Evolutionary conservation across 1,139 yeast genomes (phyloP), one percentile per base, ranked within the genome.

Genomic region (Geotrichum citri-aurantii): DNA sequence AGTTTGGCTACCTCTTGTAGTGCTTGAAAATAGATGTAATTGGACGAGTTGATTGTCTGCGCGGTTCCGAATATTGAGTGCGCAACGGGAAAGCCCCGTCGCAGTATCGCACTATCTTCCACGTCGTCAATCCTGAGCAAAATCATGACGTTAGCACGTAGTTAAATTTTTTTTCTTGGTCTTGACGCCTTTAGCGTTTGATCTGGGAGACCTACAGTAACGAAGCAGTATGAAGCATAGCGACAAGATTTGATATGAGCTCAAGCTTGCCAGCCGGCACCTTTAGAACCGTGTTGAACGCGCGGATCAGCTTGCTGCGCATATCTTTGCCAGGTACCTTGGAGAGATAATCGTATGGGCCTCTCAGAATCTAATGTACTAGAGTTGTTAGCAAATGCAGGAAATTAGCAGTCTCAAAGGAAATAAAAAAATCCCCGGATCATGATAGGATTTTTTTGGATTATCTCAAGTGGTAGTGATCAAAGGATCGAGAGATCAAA

Each of bases 11-110:
- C 79, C 69, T 76, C 78, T 57, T 78, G 76, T 56, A 86, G 73
- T 1, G 96, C 91, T 49, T 79, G 75, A 69, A 92, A 90, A 70
- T 90, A 88, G 82, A 88, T 86, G 69, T 86, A 82, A 70, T 88
- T 89, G 1, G 95, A 88, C 59, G 92, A 81, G 69, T 91, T 92
- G 61, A 92, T 82, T 3, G 96, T 88, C 66, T 83, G 81, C 0
- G 96, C 91, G 0, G 79, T 71, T 0, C 97, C 97, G 70, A 75
- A 91, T 51, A 85, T 78, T 52, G 81, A 73, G 71, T 91, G 97
- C 0, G 96, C 90, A 2, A 90, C 83, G 0, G 90, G 88, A 24
- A 76, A 72, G 0, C 97, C 97, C 40, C 98, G 74, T 63, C 98
- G 77, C 52, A 81, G 74, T 33, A 73, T 74, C 0, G 95, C 86